Base-by-base conservation (phyloP, 495 filamentous ascomycete species). In the Alectoria sarmentosa region DNA sequence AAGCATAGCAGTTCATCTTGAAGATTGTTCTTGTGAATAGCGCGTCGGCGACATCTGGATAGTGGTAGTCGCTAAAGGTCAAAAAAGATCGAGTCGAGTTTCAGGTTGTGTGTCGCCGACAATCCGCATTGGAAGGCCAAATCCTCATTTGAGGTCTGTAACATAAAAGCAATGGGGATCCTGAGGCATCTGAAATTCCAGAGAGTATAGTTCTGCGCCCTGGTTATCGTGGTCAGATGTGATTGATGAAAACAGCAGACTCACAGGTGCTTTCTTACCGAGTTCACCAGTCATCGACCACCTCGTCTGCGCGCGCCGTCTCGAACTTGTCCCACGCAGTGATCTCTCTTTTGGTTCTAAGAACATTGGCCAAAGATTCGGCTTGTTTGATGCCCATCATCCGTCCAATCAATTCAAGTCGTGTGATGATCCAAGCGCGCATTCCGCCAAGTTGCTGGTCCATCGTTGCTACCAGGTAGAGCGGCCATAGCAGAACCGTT, bases 321-420 rank as follows among this genome's bases (percentile, higher is more conserved):
- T 46, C 63, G 21, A 60, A 54, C 23, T 37, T 65, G 32, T 54
- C 56, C 63, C 63, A 65, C 36, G 63, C 63, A 19, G 63, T 65
- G 15, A 65, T 52, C 23, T 59, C 36, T 13, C 28, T 54, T 26
- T 60, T 32, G 32, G 36, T 60, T 14, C 44, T 58, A 2, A 65
- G 34, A 3, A 65, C 60, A 74, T 74, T 62, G 15, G 69, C 71
- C 44, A 82, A 52, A 14, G 78, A 74, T 26, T 78, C 66, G 9
- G 80, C 80, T 64, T 83, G 80, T 54, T 78, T 75, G 26, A 84
- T 74, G 2, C 79, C 80, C 73, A 81, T 77, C 2, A 72, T 69
- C 34, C 78, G 67, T 21, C 79, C 76, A 63, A 84, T 78, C 49
- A 74, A 69, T 23, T 67, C 66, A 17, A 82, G 69, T 59, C 77